These are phyloP conservation scores for Cyclotella sp. DNA, from an alignment of 108 stramenopile genomes.

Conservation along the genomic window DNA sequence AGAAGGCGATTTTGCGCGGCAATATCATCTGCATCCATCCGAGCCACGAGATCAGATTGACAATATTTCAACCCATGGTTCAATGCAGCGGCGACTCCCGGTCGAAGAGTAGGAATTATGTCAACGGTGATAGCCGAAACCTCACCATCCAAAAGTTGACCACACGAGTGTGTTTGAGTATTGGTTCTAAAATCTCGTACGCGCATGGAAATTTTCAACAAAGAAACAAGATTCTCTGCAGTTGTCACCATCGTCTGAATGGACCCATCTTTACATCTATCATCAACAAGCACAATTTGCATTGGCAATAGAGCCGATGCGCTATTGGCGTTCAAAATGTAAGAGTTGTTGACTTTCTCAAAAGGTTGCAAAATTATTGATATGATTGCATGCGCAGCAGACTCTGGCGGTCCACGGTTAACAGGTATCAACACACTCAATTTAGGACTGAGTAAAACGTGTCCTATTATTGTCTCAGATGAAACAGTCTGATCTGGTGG, in stretches of 20 bases:
- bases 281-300: conserved; percentile 58
- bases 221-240: not conserved
- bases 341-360: conserved; percentile 11
- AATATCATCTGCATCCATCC: conserved; percentile 63
- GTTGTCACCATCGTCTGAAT: conserved; percentile 42
- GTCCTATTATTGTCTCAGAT: not conserved
- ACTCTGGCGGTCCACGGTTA: conserved; percentile 37
- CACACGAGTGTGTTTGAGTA: not conserved
- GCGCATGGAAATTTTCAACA: conserved; percentile 4
- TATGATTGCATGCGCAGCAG: conserved; percentile 37
- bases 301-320: conserved; percentile 21
- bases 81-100: conserved; percentile 50
- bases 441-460: conserved; percentile 1
- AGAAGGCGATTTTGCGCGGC: conserved; percentile 27
- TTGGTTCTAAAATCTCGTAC: conserved; percentile 21
- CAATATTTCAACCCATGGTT: conserved; percentile 47
- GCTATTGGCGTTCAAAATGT: not conserved
- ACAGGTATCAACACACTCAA: conserved; percentile 56
- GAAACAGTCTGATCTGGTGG: not conserved
- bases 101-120: conserved; percentile 18
- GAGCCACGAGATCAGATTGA: conserved; percentile 37
- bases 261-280: conserved; percentile 55
- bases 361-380: conserved; percentile 47
- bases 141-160: not conserved
- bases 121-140: conserved; percentile 28